Evolutionary conservation across 306 rosid species (phyloP).

Genomic region (Acmispon strigosus): DNA sequence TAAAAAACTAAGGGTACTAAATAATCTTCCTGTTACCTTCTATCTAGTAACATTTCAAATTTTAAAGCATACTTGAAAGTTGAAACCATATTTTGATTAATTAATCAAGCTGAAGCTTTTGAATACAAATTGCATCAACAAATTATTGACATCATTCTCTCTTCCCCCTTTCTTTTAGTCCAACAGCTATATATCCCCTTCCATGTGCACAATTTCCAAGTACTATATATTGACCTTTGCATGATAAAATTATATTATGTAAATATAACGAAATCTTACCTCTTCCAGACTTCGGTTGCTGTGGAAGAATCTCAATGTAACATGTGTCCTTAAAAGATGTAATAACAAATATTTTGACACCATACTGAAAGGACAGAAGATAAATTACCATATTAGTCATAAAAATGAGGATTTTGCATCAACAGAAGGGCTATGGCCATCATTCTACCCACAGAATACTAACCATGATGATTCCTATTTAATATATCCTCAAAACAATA

Average conservation of each 20-base stretch:
- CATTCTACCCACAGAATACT: not conserved
- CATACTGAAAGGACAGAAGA: slow-evolving; percentile 59
- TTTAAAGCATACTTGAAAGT: not conserved
- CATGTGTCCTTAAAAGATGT: slow-evolving; percentile 92
- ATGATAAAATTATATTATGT: not conserved
- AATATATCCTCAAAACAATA: not conserved
- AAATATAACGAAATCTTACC: slow-evolving; percentile 40
- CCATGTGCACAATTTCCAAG: not conserved
- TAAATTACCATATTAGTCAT: slow-evolving; percentile 15
- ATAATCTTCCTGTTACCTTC: not conserved
- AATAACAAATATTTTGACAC: slow-evolving; percentile 84
- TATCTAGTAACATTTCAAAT: not conserved
- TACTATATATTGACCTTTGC: not conserved
- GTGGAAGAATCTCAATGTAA: slow-evolving; percentile 91
- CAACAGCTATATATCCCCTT: not conserved
- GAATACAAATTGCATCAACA: not conserved
- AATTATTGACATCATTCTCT: not conserved
- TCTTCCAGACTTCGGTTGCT: slow-evolving; percentile 56
- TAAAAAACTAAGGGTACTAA: not conserved
- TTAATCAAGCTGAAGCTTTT: not conserved
- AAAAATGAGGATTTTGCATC: not conserved
- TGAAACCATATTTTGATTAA: not conserved
- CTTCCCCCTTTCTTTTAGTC: not conserved
- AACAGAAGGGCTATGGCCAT: not conserved
- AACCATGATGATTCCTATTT: not conserved